Percentiles rank a stretch among this genome's conserved stretches.
phyloP scores from a whole-genome alignment of 257 asterid genomes.

The Solanum sejunctum region DNA sequence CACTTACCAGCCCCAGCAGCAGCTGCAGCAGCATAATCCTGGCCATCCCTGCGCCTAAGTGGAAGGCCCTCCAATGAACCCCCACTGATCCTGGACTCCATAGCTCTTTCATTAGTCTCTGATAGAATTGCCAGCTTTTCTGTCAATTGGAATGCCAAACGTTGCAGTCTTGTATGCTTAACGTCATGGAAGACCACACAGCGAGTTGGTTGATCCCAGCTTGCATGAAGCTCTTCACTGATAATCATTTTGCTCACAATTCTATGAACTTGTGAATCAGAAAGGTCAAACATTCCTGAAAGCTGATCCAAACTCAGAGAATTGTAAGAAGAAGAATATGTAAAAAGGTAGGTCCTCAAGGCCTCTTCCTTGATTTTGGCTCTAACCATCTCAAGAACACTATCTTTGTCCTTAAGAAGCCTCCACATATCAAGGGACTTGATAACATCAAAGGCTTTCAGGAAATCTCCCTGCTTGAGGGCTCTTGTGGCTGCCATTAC shows the following conservation, averaged over 20 bases:
- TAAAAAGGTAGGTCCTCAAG: slow-evolving; percentile 72
- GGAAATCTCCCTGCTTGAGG: slow-evolving; percentile 69
- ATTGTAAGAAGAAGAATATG: slow-evolving; percentile 59
- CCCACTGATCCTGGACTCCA: slow-evolving; percentile 64
- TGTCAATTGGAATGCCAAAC: slow-evolving; percentile 65
- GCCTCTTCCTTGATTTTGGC: slow-evolving; percentile 90
- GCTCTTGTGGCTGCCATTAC: slow-evolving; percentile 88
- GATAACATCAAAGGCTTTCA: slow-evolving; percentile 50
- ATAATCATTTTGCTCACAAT: slow-evolving; percentile 76
- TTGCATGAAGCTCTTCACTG: slow-evolving; percentile 74
- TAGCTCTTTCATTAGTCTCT: slow-evolving; percentile 73
- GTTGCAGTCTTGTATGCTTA: slow-evolving; percentile 65
- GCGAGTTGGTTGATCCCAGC: slow-evolving; percentile 84
- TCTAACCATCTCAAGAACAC: slow-evolving; percentile 63
- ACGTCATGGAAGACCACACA: slow-evolving; percentile 79
- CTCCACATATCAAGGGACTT: slow-evolving; percentile 85
- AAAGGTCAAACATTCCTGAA: slow-evolving; percentile 71
- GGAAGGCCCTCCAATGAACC: slow-evolving; percentile 76
- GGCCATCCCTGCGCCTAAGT: slow-evolving; percentile 69
- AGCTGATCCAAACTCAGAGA: slow-evolving; percentile 69
- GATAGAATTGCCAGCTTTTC: slow-evolving; percentile 71
- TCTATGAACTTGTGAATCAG: slow-evolving; percentile 57
- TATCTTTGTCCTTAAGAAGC: slow-evolving; percentile 51
- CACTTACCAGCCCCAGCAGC: slow-evolving; percentile 56
- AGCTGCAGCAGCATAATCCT: slow-evolving; percentile 52